Conservation (phyloP, 1,284 basidiomycete species). For the Retiboletus fuscus region DNA sequence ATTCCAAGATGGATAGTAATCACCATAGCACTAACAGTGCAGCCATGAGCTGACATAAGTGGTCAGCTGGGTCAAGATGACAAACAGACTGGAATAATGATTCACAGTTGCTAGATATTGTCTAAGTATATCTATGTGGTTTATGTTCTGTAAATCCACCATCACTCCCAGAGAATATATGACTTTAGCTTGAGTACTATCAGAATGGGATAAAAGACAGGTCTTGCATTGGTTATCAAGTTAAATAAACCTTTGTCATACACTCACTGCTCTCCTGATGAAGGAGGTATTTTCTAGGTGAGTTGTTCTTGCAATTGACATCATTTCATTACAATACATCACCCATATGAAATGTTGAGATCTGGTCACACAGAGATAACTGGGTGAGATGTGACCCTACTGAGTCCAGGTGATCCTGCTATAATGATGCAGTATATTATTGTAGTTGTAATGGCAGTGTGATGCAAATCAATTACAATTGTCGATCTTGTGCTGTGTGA, state of each 20-base stretch:
- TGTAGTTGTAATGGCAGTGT: too few relatives aligned
- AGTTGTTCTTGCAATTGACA: too few relatives aligned
- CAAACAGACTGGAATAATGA: neutral
- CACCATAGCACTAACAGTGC: neutral
- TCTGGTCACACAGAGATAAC: too few relatives aligned
- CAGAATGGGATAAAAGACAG: neutral
- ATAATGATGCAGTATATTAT: too few relatives aligned
- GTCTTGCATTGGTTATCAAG: neutral
- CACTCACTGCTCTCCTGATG: conserved; percentile 1
- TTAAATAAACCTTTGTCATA: neutral
- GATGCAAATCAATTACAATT: too few relatives aligned
- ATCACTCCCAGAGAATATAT: neutral
- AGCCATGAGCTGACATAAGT: neutral
- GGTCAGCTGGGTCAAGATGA: neutral
- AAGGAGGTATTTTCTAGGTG: too few relatives aligned
- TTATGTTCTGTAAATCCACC: neutral
- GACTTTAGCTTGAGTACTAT: neutral
- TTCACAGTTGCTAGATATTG: neutral
- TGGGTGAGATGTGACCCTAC: too few relatives aligned
- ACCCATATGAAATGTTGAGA: too few relatives aligned
- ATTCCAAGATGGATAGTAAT: conserved; percentile 1
- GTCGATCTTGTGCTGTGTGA: too few relatives aligned
- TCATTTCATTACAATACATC: too few relatives aligned
- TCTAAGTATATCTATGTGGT: neutral
- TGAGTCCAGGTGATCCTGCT: too few relatives aligned